Conservation (phyloP, 2,329 filamentous ascomycete genomes). For the Elsinoe perseae region DNA sequence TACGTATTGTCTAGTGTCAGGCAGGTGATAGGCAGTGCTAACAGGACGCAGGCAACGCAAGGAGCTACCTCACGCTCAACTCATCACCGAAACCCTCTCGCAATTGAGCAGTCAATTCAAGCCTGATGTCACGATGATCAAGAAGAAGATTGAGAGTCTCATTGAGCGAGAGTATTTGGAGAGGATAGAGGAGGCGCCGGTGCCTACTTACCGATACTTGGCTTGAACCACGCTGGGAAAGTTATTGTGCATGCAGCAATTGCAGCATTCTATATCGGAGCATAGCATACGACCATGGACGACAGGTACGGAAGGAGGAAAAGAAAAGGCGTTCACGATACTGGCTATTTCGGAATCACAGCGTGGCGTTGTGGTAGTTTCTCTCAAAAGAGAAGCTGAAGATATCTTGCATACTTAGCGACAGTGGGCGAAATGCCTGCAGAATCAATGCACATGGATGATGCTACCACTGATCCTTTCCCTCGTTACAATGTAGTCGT, state of each 20-base stretch:
- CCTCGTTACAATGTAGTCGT: too few relatives aligned
- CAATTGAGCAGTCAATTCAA: slow-evolving; percentile 63
- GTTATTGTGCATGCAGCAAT: too few relatives aligned
- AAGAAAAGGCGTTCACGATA: background rate
- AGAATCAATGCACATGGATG: background rate
- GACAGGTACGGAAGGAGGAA: background rate
- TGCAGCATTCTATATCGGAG: background rate
- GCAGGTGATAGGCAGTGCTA: slow-evolving; percentile 14
- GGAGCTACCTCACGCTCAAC: slow-evolving; percentile 58
- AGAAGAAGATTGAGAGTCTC: slow-evolving; percentile 70
- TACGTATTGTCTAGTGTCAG: slow-evolving; percentile 40
- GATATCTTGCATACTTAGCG: background rate
- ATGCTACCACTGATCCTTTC: background rate
- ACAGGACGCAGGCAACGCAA: slow-evolving; percentile 59
- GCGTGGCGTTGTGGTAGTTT: slow-evolving; percentile 3
- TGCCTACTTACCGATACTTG: slow-evolving; percentile 62
- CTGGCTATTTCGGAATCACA: background rate
- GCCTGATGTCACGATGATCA: slow-evolving; percentile 69
- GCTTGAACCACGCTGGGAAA: too few relatives aligned
- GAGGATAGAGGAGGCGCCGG: slow-evolving; percentile 56
- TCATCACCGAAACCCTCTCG: slow-evolving; percentile 64
- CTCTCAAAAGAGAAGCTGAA: background rate
- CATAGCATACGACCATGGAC: background rate
- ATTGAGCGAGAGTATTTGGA: slow-evolving; percentile 73
- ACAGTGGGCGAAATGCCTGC: background rate